These are phyloP conservation scores for Candida koratica DNA, from an alignment of 805 yeast species.

Conservation along the genomic window DNA sequence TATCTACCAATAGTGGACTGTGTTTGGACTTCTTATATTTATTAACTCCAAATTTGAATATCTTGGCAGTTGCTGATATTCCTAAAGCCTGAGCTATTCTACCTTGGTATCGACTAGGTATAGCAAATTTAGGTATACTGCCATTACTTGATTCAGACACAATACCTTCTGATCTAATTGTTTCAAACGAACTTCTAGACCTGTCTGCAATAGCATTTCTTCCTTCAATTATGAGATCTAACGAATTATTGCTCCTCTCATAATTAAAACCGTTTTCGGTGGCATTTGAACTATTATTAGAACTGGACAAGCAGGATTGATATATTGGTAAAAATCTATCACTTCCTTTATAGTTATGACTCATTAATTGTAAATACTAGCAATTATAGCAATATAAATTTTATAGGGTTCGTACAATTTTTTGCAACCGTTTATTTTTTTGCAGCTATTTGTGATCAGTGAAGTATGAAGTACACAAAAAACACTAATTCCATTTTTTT, in stretches of 20 bases:
- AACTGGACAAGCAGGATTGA: slow-evolving; percentile 1
- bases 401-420: no score
- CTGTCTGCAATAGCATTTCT: background rate
- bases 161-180: slow-evolving; percentile 1
- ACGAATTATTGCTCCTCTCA: slow-evolving; percentile 1
- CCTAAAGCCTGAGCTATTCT: slow-evolving; percentile 10
- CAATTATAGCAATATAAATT: slow-evolving; percentile 2
- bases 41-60: slow-evolving; percentile 3
- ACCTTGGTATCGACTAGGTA: slow-evolving; percentile 6
- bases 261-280: background rate
- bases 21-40: background rate
- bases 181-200: slow-evolving; percentile 4
- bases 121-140: slow-evolving; percentile 1
- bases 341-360: background rate
- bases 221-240: slow-evolving; percentile 2
- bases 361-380: slow-evolving; percentile 2
- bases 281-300: background rate
- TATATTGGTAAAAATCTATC: slow-evolving; percentile 8
- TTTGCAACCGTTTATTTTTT: no score
- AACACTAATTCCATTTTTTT: no score
- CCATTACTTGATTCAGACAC: slow-evolving; percentile 1
- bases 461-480: no score
- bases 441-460: slow-evolving; percentile 1
- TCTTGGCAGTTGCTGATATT: slow-evolving; percentile 3
- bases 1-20: slow-evolving; percentile 1